A percentile compares a stretch with the other conserved stretches of the same genome.
Conservation (phyloP, 306 rosid genomes). For the Prosopis cineraria region DNA sequence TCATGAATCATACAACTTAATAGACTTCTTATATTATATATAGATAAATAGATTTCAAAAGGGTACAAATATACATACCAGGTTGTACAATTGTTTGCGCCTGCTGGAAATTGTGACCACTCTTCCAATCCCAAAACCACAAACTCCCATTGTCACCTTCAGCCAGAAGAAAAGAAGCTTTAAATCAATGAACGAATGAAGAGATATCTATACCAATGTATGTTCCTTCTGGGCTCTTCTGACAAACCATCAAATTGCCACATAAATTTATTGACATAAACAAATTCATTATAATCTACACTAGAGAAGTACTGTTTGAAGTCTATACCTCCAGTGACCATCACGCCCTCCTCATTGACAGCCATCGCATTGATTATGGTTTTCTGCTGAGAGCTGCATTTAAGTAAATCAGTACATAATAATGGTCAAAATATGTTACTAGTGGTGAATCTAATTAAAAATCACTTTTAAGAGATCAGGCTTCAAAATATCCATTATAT, state of each 20-base stretch:
- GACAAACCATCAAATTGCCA: constrained; percentile 12
- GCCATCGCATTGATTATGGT: constrained; percentile 96
- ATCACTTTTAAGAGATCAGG: neutral
- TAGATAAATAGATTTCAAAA: neutral
- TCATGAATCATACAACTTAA: neutral
- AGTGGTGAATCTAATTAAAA: neutral
- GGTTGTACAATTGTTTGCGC: constrained; percentile 95
- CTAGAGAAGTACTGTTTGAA: constrained; percentile 4
- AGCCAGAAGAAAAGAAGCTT: neutral
- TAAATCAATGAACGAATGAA: neutral
- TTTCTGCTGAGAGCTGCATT: constrained; percentile 92
- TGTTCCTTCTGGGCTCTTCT: neutral
- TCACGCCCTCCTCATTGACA: constrained; percentile 93
- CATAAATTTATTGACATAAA: neutral
- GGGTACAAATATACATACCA: constrained; percentile 48
- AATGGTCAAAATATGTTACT: constrained; percentile 20
- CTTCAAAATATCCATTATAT: neutral
- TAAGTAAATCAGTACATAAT: constrained; percentile 2
- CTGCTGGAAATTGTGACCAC: constrained; percentile 97
- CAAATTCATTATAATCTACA: constrained; percentile 3
- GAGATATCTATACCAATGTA: neutral
- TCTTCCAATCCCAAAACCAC: constrained; percentile 99
- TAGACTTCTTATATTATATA: neutral
- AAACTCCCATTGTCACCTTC: constrained; percentile 96
- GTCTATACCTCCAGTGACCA: constrained; percentile 91